Evolutionary conservation across 768 basidiomycete genomes (phyloP).

Genomic region (Leccinum broughii): DNA sequence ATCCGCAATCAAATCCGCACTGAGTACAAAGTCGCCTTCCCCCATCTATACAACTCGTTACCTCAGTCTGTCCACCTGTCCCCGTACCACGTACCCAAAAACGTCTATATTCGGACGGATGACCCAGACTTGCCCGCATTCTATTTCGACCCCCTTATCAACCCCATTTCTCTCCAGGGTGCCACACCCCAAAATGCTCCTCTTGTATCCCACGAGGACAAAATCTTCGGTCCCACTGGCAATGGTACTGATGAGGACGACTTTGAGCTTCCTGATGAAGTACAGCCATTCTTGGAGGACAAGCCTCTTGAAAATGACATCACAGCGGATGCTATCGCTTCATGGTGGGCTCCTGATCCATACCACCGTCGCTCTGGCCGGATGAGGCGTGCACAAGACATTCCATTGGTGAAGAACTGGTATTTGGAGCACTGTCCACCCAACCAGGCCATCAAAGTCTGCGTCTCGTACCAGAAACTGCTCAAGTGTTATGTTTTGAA

Average conservation of each 20-base stretch:
- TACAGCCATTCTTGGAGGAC: conserved; percentile 79
- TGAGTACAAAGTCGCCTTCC: conserved; percentile 99
- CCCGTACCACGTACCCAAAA: conserved; percentile 92
- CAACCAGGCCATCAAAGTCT: conserved; percentile 94
- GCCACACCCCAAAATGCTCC: conserved; percentile 30
- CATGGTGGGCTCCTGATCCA: conserved; percentile 63
- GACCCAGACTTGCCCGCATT: conserved; percentile 99
- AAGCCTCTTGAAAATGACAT: conserved; percentile 84
- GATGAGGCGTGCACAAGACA: conserved; percentile 92
- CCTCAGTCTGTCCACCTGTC: conserved; percentile 93
- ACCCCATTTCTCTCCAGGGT: conserved; percentile 92
- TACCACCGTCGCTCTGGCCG: conserved; percentile 51
- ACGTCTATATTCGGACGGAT: conserved; percentile 98
- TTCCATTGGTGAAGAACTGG: conserved; percentile 97
- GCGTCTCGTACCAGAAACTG: conserved; percentile 98
- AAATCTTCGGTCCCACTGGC: conserved; percentile 75
- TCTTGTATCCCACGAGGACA: too few relatives aligned
- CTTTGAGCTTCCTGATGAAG: conserved; percentile 70
- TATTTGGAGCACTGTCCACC: conserved; percentile 98
- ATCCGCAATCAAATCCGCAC: conserved; percentile 98
- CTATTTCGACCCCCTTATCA: conserved; percentile 98
- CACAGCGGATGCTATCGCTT: conserved; percentile 93
- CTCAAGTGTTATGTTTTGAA: conserved; percentile 96
- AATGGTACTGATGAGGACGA: conserved; percentile 84
- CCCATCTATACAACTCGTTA: conserved; percentile 96